phyloP scores from a whole-genome alignment of 169 alveolate genomes.

The Cytauxzoon felis region DNA sequence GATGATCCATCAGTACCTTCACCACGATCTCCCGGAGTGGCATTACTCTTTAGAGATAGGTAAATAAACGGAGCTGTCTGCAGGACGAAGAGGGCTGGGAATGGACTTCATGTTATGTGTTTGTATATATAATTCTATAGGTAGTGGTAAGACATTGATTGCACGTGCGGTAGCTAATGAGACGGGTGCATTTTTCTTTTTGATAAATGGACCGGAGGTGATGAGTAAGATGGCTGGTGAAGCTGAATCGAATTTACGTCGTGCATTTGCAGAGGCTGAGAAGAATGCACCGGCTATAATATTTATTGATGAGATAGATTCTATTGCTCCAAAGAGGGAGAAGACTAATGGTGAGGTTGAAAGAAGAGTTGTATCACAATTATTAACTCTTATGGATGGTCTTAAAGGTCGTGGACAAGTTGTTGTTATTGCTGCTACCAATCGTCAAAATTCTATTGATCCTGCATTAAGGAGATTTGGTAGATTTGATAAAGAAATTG shows the following conservation, averaged over 20 bases:
- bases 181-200: constrained; percentile 95
- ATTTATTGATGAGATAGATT: constrained; percentile 99
- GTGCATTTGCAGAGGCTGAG: constrained; percentile 95
- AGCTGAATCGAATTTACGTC: constrained; percentile 96
- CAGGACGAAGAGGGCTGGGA: no score
- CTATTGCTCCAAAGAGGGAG: constrained; percentile 99
- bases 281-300: constrained; percentile 99
- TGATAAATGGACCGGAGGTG: constrained; percentile 95
- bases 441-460: constrained; percentile 98
- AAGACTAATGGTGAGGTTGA: constrained; percentile 99
- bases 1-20: no score
- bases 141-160: constrained; percentile 97
- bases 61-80: no score
- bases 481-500: constrained; percentile 96
- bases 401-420: constrained; percentile 99
- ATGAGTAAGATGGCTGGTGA: constrained; percentile 99
- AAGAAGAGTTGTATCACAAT: constrained; percentile 98
- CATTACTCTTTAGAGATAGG: no score
- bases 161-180: constrained; percentile 99
- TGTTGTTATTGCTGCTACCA: constrained; percentile 96
- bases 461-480: constrained; percentile 99
- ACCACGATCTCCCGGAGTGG: no score
- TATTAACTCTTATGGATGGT: constrained; percentile 99
- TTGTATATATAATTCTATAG: constrained; percentile 11
- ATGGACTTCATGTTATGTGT: no score